Evolutionary conservation across 2,329 filamentous ascomycete genomes (phyloP).

Genomic region (Epichloe sp.): DNA sequence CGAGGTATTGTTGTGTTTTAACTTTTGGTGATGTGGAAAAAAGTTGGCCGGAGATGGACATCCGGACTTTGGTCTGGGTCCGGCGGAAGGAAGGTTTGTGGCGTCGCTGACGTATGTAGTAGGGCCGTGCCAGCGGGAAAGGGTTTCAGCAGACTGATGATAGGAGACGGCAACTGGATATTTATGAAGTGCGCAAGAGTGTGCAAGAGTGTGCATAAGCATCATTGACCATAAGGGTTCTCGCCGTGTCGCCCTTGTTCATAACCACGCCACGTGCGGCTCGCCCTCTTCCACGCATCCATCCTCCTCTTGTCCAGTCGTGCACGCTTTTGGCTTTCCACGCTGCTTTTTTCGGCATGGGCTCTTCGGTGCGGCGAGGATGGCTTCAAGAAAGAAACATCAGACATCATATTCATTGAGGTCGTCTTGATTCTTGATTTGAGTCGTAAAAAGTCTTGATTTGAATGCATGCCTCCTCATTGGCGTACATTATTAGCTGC

Average conservation of each 20-base stretch:
- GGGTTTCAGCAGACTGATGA: too few species aligned
- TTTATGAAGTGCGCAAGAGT: neutral
- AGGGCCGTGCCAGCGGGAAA: neutral
- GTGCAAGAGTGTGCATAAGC: neutral
- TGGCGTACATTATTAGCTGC: too few species aligned
- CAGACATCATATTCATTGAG: too few species aligned
- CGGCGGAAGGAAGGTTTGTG: neutral
- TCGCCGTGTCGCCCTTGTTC: conserved; percentile 1
- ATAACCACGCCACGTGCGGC: neutral
- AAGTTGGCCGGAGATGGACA: neutral
- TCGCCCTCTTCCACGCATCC: neutral
- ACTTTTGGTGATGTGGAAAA: neutral
- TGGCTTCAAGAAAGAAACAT: too few species aligned
- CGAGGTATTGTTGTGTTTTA: too few species aligned
- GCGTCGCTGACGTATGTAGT: neutral
- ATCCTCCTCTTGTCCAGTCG: neutral
- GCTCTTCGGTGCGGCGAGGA: too few species aligned
- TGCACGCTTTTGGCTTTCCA: too few species aligned
- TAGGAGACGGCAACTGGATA: too few species aligned
- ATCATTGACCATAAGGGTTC: conserved; percentile 8
- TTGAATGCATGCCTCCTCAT: too few species aligned
- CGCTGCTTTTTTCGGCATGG: too few species aligned
- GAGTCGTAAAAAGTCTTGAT: too few species aligned
- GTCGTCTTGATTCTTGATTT: too few species aligned
- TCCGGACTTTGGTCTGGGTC: neutral